Evolutionary conservation across 1,284 basidiomycete genomes (phyloP).

Genomic region (Tausonia pullulans): DNA sequence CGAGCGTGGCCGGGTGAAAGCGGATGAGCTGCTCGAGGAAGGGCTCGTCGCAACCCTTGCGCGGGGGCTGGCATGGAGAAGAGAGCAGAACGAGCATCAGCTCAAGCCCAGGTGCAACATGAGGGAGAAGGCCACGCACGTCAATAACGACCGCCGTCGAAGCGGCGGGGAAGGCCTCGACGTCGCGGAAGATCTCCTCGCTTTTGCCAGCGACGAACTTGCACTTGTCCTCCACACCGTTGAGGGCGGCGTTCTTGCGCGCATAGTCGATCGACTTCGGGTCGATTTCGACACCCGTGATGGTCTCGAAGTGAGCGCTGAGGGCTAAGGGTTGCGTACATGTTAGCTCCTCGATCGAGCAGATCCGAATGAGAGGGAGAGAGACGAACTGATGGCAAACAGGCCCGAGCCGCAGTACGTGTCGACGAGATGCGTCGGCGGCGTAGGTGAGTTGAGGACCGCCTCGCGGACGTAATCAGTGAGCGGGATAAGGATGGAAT

Average conservation of each 20-base stretch:
- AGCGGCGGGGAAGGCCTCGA: slow-evolving; percentile 25
- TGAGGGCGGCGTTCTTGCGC: slow-evolving; percentile 66
- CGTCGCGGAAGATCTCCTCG: slow-evolving; percentile 42
- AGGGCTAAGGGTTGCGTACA: slow-evolving; percentile 33
- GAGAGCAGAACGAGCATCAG: slow-evolving; percentile 5
- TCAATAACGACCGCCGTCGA: slow-evolving; percentile 30
- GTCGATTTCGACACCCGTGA: slow-evolving; percentile 83
- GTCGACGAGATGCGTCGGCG: slow-evolving; percentile 71
- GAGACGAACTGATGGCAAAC: slow-evolving; percentile 56
- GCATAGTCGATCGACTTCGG: slow-evolving; percentile 66
- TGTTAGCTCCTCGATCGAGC: too few relatives aligned
- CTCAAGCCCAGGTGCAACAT: neutral
- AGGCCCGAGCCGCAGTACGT: slow-evolving; percentile 82
- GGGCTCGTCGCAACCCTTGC: slow-evolving; percentile 75
- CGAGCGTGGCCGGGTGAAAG: slow-evolving; percentile 59
- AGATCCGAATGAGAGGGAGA: slow-evolving; percentile 22
- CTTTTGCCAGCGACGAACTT: slow-evolving; percentile 44
- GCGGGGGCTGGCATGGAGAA: slow-evolving; percentile 53
- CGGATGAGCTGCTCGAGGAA: slow-evolving; percentile 68
- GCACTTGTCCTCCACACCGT: slow-evolving; percentile 39
- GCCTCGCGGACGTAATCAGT: slow-evolving; percentile 68
- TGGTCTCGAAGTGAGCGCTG: slow-evolving; percentile 58
- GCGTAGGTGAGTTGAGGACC: slow-evolving; percentile 43
- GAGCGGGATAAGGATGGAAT: slow-evolving; percentile 73
- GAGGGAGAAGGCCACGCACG: slow-evolving; percentile 24